Percentiles rank a stretch among this genome's conserved stretches.
Evolutionary conservation across 83 land plant genomes (phyloP).

Genomic region (Larix sibirica): DNA sequence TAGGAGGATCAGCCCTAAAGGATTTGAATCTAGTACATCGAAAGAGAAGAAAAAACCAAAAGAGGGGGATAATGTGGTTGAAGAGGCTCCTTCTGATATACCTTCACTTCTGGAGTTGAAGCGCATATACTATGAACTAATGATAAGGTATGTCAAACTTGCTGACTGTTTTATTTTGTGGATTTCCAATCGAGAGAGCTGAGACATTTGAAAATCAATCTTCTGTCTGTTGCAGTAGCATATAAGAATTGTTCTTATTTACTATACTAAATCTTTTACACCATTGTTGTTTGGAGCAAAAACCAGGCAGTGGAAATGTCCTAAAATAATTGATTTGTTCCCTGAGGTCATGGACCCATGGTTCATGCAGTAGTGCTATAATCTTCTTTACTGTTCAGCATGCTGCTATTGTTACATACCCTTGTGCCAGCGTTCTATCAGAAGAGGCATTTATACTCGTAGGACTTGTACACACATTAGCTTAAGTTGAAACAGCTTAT

Average conservation of each 20-base stretch:
- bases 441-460: too few relatives aligned
- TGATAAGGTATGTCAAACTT: constrained; percentile 71
- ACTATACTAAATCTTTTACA: neutral
- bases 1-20: constrained; percentile 90
- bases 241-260: neutral
- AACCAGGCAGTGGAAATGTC: too few relatives aligned
- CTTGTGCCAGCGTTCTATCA: too few relatives aligned
- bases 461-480: too few relatives aligned
- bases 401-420: too few relatives aligned
- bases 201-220: neutral
- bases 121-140: constrained; percentile 87
- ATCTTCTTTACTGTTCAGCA: too few relatives aligned
- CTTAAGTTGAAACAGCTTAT: too few relatives aligned
- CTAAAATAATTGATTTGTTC: too few relatives aligned
- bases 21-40: constrained; percentile 72
- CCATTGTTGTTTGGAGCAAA: neutral
- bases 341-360: too few relatives aligned
- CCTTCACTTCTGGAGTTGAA: constrained; percentile 88
- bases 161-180: too few relatives aligned
- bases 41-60: constrained; percentile 97
- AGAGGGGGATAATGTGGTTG: constrained; percentile 92
- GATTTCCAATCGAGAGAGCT: too few relatives aligned
- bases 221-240: neutral
- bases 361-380: too few relatives aligned
- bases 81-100: constrained; percentile 89